A percentile compares a stretch with the other conserved stretches of the same genome.
Conservation (phyloP, 2,329 filamentous ascomycete species). For the Fusarium setosum region DNA sequence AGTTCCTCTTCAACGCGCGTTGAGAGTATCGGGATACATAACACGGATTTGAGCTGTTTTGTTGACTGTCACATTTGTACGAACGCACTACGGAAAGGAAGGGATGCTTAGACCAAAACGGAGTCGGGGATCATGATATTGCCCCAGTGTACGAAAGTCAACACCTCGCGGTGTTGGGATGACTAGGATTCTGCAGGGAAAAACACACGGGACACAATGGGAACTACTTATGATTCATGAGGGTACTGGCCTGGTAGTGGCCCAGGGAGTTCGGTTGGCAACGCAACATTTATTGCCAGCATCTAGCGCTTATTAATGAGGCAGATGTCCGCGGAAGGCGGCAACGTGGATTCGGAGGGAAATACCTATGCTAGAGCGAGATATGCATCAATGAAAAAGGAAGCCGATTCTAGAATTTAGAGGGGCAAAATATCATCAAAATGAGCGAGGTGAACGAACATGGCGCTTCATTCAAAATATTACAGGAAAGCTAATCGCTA, state of each 20-base stretch:
- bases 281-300: background rate
- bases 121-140: constrained; percentile 2
- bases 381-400: background rate
- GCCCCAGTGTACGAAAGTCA: background rate
- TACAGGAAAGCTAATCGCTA: background rate
- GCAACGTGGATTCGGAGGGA: background rate
- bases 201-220: constrained; percentile 1
- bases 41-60: background rate
- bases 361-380: background rate
- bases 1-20: constrained; percentile 69
- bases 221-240: constrained; percentile 7
- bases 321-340: background rate
- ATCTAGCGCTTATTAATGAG: background rate
- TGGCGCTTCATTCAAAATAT: background rate
- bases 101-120: background rate
- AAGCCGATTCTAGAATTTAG: background rate
- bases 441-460: no score
- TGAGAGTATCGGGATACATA: background rate
- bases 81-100: background rate
- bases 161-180: constrained; percentile 4
- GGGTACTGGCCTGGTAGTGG: background rate
- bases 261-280: background rate
- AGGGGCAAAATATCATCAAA: no score
- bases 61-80: background rate
- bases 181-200: background rate